Evolutionary conservation across 2,329 filamentous ascomycete species (phyloP).

Genomic region (Ophiostoma montium): DNA sequence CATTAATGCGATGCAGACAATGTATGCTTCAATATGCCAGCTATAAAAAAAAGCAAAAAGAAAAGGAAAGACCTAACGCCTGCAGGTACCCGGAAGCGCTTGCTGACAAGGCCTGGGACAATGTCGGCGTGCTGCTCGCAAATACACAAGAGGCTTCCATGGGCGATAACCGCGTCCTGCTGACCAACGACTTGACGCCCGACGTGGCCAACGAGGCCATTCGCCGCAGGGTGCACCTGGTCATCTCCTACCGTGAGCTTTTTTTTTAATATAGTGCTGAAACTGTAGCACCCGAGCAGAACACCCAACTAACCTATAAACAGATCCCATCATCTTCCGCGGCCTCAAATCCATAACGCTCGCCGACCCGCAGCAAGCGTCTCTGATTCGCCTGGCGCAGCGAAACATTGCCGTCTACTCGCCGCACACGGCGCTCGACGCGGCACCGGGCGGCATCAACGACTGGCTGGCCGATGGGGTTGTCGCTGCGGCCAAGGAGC

Average conservation of each 20-base stretch:
- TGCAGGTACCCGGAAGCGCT: slow-evolving; percentile 73
- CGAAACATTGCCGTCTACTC: slow-evolving; percentile 90
- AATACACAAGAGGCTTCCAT: slow-evolving; percentile 20
- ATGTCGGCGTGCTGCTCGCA: slow-evolving; percentile 67
- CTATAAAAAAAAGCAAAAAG: not conserved
- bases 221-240: slow-evolving; percentile 55
- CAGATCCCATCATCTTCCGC: slow-evolving; percentile 83
- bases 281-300: slow-evolving; percentile 6
- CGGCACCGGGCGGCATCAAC: slow-evolving; percentile 69
- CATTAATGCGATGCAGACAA: not conserved
- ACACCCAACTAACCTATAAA: slow-evolving; percentile 26
- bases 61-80: not conserved
- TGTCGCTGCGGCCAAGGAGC: slow-evolving; percentile 15
- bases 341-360: slow-evolving; percentile 80
- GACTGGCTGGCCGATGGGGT: slow-evolving; percentile 90
- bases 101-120: slow-evolving; percentile 86
- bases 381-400: slow-evolving; percentile 66
- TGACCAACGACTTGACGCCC: slow-evolving; percentile 80
- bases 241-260: slow-evolving; percentile 59
- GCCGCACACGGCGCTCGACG: slow-evolving; percentile 90
- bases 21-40: not conserved
- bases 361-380: slow-evolving; percentile 71
- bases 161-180: slow-evolving; percentile 27
- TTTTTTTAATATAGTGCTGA: slow-evolving; percentile 1
- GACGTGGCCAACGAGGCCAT: slow-evolving; percentile 87